Evolutionary conservation across 202 grass and related monocot species (phyloP).

Genomic region (Digitaria exilis): DNA sequence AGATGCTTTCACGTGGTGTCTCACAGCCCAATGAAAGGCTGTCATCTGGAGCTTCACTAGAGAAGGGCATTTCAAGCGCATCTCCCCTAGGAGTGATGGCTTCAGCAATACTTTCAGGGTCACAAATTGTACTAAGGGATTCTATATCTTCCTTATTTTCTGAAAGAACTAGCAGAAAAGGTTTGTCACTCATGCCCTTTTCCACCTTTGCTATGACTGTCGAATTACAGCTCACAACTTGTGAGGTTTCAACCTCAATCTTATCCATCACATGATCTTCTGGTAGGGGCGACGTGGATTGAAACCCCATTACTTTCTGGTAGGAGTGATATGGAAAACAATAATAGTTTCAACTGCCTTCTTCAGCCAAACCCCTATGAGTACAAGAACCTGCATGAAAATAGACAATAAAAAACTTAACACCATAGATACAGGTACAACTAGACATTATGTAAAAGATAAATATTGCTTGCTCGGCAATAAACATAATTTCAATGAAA

Average conservation of each 20-base stretch:
- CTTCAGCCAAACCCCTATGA: neutral
- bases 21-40: conserved; percentile 38
- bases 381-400: conserved; percentile 23
- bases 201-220: neutral
- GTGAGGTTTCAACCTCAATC: conserved; percentile 23
- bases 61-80: conserved; percentile 11
- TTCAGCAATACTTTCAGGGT: conserved; percentile 24
- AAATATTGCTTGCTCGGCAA: neutral
- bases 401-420: conserved; percentile 9
- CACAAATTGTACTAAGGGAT: conserved; percentile 26
- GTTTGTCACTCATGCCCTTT: conserved; percentile 11
- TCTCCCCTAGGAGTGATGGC: neutral
- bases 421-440: neutral
- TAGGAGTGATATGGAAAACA: neutral
- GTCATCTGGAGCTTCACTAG: conserved; percentile 14
- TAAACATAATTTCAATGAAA: neutral
- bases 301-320: no score
- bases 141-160: conserved; percentile 32
- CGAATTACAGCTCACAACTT: conserved; percentile 22
- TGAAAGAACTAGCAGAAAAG: conserved; percentile 8
- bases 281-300: neutral
- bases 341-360: neutral
- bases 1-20: conserved; percentile 77
- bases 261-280: neutral
- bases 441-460: neutral